Conservation (phyloP, 164 flowering plant species). For the Pachysandra terminalis region DNA sequence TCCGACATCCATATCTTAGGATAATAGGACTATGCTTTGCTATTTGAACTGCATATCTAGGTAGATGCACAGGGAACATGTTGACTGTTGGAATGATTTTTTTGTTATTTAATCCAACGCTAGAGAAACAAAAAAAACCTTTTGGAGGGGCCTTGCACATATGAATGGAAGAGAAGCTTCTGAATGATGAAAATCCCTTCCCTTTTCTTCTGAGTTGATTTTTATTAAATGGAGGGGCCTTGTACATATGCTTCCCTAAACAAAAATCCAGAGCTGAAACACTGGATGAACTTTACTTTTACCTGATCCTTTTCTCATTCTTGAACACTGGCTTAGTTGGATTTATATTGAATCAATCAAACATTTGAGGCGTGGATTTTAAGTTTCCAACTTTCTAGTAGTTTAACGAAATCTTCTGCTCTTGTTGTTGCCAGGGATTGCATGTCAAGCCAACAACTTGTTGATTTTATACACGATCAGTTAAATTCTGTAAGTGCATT, state of each 20-base stretch:
- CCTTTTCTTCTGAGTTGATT: too few species aligned
- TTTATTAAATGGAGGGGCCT: not conserved
- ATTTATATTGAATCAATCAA: not conserved
- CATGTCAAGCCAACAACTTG: constrained; percentile 98
- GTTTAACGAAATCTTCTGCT: not conserved
- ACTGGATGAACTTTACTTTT: not conserved
- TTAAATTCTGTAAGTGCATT: constrained; percentile 51
- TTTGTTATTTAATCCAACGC: too few species aligned
- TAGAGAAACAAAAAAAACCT: too few species aligned
- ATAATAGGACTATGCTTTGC: too few species aligned
- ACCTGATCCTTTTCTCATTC: not conserved
- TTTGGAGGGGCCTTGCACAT: too few species aligned
- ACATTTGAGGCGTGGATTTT: not conserved
- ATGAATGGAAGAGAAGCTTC: too few species aligned
- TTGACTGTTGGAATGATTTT: too few species aligned
- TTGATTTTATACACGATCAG: constrained; percentile 83
- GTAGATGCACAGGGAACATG: too few species aligned
- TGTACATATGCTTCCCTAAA: not conserved
- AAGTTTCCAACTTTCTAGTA: not conserved
- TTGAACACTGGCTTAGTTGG: not conserved
- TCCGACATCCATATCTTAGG: too few species aligned
- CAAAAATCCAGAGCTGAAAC: not conserved
- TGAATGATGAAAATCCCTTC: too few species aligned
- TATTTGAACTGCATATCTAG: too few species aligned
- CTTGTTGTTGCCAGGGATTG: constrained; percentile 84